Percentiles rank a stretch among this genome's conserved stretches.
Conservation (phyloP, 345 rosid genomes). For the Eucalyptus cloeziana region DNA sequence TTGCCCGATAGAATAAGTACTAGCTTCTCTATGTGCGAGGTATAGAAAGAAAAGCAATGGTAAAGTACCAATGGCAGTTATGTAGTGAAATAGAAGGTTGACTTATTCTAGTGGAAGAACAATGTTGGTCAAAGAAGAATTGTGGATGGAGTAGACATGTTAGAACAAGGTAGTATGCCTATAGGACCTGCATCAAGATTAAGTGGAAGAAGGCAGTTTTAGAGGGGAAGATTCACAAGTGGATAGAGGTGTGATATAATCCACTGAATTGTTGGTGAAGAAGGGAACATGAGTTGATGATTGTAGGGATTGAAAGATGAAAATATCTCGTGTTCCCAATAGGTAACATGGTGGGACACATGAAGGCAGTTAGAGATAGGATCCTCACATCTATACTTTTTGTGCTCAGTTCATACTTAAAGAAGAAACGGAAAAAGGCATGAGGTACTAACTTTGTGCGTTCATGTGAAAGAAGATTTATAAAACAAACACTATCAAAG, state of each 20-base stretch:
- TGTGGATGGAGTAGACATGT: background rate
- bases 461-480: background rate
- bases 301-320: background rate
- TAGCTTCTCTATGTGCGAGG: background rate
- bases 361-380: background rate
- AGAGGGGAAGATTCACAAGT: background rate
- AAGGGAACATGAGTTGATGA: background rate
- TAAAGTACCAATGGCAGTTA: background rate
- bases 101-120: background rate
- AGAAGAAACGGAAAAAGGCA: background rate
- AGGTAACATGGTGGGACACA: background rate
- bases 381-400: background rate
- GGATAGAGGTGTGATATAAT: background rate
- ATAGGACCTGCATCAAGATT: background rate
- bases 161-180: background rate
- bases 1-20: background rate
- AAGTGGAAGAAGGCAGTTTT: background rate
- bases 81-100: background rate
- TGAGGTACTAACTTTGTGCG: background rate
- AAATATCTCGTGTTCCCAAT: background rate
- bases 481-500: background rate
- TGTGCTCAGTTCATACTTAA: background rate
- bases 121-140: background rate
- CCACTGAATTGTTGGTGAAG: background rate
- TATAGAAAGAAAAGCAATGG: background rate